These are phyloP conservation scores for Gossypium herbaceum DNA, from an alignment of 345 rosid genomes.

Conservation along the genomic window DNA sequence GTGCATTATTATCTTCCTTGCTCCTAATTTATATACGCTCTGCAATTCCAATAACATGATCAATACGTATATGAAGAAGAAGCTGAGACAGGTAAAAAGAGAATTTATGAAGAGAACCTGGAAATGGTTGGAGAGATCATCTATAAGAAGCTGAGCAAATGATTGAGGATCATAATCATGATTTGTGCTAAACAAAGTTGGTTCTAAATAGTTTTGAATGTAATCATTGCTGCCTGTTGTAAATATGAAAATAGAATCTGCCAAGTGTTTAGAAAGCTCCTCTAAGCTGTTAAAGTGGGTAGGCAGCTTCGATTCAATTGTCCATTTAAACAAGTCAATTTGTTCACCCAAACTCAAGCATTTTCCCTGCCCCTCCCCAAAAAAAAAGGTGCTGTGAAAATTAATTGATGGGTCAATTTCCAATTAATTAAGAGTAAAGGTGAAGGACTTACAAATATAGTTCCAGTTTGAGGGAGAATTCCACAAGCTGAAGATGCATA, in stretches of 20 bases:
- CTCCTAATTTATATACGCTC: slow-evolving; percentile 35
- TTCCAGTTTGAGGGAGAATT: slow-evolving; percentile 43
- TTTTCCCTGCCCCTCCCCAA: slow-evolving; percentile 30
- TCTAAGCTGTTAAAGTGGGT: slow-evolving; percentile 15
- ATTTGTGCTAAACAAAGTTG: background rate
- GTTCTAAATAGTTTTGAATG: slow-evolving; percentile 21
- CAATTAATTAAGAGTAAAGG: background rate
- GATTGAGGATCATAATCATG: slow-evolving; percentile 15
- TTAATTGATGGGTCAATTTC: background rate
- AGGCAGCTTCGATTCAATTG: slow-evolving; percentile 12
- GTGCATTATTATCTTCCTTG: slow-evolving; percentile 35
- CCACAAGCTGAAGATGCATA: slow-evolving; percentile 49
- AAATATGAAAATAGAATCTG: slow-evolving; percentile 33
- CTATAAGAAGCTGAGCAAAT: slow-evolving; percentile 29
- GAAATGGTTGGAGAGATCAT: slow-evolving; percentile 23
- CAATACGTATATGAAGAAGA: background rate
- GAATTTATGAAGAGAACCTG: slow-evolving; percentile 20
- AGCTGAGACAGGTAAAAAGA: too few relatives aligned
- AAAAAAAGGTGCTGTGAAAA: background rate
- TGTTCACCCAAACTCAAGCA: slow-evolving; percentile 41
- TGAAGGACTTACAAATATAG: slow-evolving; percentile 20
- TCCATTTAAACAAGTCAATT: slow-evolving; percentile 27
- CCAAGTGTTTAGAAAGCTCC: slow-evolving; percentile 22
- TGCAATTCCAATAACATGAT: slow-evolving; percentile 5
- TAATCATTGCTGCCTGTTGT: slow-evolving; percentile 43